phyloP scores from a whole-genome alignment of 257 asterid species.

The Ballota nigra region DNA sequence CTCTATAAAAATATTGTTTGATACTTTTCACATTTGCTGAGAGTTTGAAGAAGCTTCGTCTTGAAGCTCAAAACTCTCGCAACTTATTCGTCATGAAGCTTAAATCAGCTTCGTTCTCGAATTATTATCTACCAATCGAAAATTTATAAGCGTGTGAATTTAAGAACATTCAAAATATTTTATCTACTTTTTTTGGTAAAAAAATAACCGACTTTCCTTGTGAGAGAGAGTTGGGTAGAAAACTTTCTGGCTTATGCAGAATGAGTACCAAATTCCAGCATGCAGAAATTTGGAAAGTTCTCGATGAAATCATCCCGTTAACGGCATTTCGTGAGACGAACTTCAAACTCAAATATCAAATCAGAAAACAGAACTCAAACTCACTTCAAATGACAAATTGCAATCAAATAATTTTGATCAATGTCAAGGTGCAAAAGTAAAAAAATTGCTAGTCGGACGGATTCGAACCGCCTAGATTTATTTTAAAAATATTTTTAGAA shows the following conservation, averaged over 20 bases:
- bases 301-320: background rate
- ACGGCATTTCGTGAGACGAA: background rate
- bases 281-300: background rate
- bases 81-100: no score
- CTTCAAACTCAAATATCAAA: background rate
- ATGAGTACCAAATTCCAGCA: background rate
- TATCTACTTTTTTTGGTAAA: background rate
- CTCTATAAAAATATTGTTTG: no score
- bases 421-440: no score
- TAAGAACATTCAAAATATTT: background rate
- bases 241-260: background rate
- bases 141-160: no score
- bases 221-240: background rate
- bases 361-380: background rate
- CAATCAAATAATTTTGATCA: background rate
- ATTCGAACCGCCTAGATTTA: no score
- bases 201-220: background rate
- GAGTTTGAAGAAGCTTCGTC: no score
- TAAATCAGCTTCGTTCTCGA: no score
- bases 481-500: no score
- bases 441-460: no score
- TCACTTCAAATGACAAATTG: background rate
- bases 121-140: no score
- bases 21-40: no score
- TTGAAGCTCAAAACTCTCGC: no score